Evolutionary conservation across 2,329 filamentous ascomycete species (phyloP).

Genomic region (Monosporascus ibericus): DNA sequence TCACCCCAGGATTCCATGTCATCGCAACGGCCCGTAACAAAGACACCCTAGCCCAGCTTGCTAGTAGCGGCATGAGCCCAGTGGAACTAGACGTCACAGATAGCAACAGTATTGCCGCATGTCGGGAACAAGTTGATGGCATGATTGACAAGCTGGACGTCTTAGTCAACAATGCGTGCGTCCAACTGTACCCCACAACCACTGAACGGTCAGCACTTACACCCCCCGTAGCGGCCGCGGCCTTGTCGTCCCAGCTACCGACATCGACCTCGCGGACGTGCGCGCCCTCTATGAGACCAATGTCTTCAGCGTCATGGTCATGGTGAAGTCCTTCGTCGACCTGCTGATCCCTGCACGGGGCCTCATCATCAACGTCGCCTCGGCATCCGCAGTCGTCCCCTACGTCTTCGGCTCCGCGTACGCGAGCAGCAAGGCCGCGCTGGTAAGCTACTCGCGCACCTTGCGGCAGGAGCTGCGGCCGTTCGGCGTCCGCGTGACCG

Average conservation of each 20-base stretch:
- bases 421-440: slow-evolving; percentile 43
- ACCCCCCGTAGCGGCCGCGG: slow-evolving; percentile 33
- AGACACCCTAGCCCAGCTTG: slow-evolving; percentile 37
- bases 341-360: slow-evolving; percentile 40
- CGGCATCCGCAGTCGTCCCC: slow-evolving; percentile 38
- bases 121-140: slow-evolving; percentile 35
- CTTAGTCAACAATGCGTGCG: slow-evolving; percentile 50
- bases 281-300: slow-evolving; percentile 47
- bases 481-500: slow-evolving; percentile 46
- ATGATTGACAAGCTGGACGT: slow-evolving; percentile 45
- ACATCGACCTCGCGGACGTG: slow-evolving; percentile 43
- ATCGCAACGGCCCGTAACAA: slow-evolving; percentile 46
- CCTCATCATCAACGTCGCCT: slow-evolving; percentile 46
- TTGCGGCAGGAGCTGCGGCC: slow-evolving; percentile 44
- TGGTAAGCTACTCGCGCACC: slow-evolving; percentile 42
- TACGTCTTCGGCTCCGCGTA: slow-evolving; percentile 45
- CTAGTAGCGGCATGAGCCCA: slow-evolving; percentile 36
- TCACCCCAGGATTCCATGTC: slow-evolving; percentile 37
- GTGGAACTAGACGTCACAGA: slow-evolving; percentile 46
- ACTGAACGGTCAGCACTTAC: not conserved
- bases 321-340: slow-evolving; percentile 38
- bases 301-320: slow-evolving; percentile 48
- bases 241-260: slow-evolving; percentile 40
- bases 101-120: slow-evolving; percentile 38
- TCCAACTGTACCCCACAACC: not conserved